phyloP scores from a whole-genome alignment of 352 stramenopile genomes.

The Globisporangium echinulatum region DNA sequence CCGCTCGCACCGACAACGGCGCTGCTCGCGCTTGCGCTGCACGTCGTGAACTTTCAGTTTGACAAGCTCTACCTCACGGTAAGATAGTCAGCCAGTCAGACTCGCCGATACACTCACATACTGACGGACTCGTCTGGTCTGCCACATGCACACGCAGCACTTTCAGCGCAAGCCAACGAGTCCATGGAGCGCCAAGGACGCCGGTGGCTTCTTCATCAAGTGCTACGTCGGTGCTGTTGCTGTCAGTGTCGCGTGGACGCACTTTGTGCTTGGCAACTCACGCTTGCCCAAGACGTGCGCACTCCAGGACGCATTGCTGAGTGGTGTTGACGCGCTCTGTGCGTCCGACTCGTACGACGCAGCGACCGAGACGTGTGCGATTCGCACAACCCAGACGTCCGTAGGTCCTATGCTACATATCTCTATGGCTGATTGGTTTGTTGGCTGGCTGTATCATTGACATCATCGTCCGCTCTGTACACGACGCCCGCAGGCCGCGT shows the following conservation, averaged over 20 bases:
- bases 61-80: conserved; percentile 71
- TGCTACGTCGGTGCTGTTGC: conserved; percentile 74
- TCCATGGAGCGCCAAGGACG: conserved; percentile 70
- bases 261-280: conserved; percentile 49
- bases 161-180: conserved; percentile 70
- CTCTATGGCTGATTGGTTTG: too few relatives aligned
- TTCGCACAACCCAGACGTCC: conserved; percentile 26
- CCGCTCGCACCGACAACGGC: conserved; percentile 55
- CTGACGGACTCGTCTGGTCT: not conserved
- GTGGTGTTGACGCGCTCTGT: conserved; percentile 19
- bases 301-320: conserved; percentile 38
- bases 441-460: too few relatives aligned
- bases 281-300: conserved; percentile 49
- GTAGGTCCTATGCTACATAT: conserved; percentile 12
- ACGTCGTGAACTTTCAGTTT: conserved; percentile 79
- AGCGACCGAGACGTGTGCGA: conserved; percentile 22
- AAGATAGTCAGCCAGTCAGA: not conserved
- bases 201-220: conserved; percentile 84
- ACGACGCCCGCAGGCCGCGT: conserved; percentile 20
- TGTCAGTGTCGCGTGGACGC: conserved; percentile 54
- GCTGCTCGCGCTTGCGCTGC: conserved; percentile 44
- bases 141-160: conserved; percentile 15
- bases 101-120: not conserved
- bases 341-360: conserved; percentile 22
- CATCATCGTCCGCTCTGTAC: too few relatives aligned